Conservation (phyloP, 768 basidiomycete genomes). For the Pilatotrama ljubarskyi region DNA sequence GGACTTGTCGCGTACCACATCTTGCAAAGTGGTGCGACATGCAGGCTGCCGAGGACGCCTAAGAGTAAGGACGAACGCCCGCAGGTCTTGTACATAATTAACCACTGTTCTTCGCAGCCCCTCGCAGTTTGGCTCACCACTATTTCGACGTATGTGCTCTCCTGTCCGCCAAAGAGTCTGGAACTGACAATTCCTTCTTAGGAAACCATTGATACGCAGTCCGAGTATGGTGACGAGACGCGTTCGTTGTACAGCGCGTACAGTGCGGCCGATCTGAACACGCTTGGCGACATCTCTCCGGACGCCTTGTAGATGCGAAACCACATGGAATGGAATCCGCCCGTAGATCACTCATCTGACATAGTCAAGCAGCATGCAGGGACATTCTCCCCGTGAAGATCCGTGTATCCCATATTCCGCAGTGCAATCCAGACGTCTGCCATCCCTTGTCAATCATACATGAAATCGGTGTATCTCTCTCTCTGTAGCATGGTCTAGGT, state of each 20-base stretch:
- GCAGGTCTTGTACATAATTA: not conserved
- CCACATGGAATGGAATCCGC: not conserved
- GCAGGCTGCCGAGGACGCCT: slow-evolving; percentile 91
- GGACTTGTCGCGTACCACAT: slow-evolving; percentile 91
- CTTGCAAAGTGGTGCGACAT: slow-evolving; percentile 84
- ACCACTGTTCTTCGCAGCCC: slow-evolving; percentile 51
- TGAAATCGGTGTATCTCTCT: not conserved
- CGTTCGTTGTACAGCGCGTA: slow-evolving; percentile 62
- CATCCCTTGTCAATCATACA: not conserved
- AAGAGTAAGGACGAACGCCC: slow-evolving; percentile 60
- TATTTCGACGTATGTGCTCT: slow-evolving; percentile 85
- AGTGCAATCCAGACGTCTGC: not conserved
- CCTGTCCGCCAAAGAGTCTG: slow-evolving; percentile 2
- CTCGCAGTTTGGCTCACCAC: slow-evolving; percentile 81
- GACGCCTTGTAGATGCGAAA: slow-evolving; percentile 42
- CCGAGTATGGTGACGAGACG: slow-evolving; percentile 73
- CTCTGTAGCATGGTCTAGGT: slow-evolving; percentile 3
- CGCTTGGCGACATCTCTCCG: slow-evolving; percentile 69
- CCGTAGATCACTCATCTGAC: not conserved
- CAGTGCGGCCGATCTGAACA: slow-evolving; percentile 55
- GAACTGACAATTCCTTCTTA: slow-evolving; percentile 27
- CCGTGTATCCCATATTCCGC: not conserved
- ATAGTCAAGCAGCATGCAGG: not conserved
- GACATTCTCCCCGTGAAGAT: not conserved
- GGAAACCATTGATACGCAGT: slow-evolving; percentile 74